These are phyloP conservation scores for Xylaria arbuscula DNA, from an alignment of 2,329 filamentous ascomycete species.

Conservation along the genomic window DNA sequence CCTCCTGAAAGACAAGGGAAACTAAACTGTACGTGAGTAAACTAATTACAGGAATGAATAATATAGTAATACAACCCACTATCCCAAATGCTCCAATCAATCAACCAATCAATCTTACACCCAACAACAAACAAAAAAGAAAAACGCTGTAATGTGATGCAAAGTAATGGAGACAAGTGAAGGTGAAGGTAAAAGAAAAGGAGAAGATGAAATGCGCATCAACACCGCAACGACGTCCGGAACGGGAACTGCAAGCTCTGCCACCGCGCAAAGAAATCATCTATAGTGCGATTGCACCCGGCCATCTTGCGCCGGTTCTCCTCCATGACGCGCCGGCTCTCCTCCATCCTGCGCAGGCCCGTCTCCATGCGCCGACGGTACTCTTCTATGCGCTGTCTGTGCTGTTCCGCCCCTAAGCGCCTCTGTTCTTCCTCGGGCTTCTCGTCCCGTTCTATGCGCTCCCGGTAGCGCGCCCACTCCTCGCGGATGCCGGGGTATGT, in stretches of 20 bases:
- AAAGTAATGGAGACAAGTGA: neutral
- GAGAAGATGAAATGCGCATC: too few species aligned
- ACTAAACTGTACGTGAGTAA: neutral
- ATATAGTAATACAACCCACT: neutral
- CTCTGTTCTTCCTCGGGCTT: neutral
- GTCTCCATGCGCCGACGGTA: slow-evolving; percentile 1
- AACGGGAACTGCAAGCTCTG: slow-evolving; percentile 7
- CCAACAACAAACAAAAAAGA: neutral
- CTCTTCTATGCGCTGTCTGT: neutral
- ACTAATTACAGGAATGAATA: neutral
- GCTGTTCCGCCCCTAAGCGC: neutral
- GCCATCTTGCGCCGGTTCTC: neutral
- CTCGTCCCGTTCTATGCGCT: neutral
- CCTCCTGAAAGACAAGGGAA: neutral
- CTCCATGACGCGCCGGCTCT: slow-evolving; percentile 1
- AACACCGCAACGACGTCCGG: neutral
- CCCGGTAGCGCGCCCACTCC: slow-evolving; percentile 3
- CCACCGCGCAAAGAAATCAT: slow-evolving; percentile 13
- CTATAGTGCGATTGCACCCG: slow-evolving; percentile 2
- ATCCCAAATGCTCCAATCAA: too few species aligned
- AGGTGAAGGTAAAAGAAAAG: neutral
- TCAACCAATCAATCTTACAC: neutral
- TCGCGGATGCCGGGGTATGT: neutral
- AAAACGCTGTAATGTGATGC: neutral
- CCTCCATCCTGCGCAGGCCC: neutral